Conservation (phyloP, 805 yeast species). For the Zygosaccharomyces rouxii region DNA sequence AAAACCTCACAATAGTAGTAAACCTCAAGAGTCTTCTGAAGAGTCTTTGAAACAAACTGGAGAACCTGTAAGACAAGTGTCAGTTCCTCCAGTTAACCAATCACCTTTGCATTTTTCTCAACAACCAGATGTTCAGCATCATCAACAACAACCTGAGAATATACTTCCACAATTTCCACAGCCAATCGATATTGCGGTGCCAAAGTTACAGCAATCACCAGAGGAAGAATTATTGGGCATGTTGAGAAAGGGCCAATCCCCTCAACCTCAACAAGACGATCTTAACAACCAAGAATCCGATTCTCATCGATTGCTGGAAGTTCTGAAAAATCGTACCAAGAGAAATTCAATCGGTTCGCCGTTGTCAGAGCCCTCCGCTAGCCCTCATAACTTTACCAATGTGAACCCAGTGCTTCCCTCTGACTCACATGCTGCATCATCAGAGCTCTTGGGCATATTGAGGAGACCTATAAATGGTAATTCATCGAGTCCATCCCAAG, state of each 20-base stretch:
- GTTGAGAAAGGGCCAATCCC: slow-evolving; percentile 6
- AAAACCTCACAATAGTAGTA: slow-evolving; percentile 3
- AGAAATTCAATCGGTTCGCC: neutral
- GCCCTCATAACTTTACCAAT: neutral
- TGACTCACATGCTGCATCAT: slow-evolving; percentile 14
- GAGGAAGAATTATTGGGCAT: slow-evolving; percentile 15
- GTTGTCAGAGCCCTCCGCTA: neutral
- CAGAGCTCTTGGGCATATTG: slow-evolving; percentile 20
- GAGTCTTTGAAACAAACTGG: neutral
- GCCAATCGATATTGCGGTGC: neutral
- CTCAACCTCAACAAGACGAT: neutral
- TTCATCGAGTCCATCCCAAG: neutral
- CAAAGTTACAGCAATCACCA: slow-evolving; percentile 8
- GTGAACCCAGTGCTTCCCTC: neutral
- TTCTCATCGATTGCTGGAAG: slow-evolving; percentile 9
- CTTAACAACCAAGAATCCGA: neutral
- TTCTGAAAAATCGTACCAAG: slow-evolving; percentile 7
- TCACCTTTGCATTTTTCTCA: neutral
- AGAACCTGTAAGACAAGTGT: neutral
- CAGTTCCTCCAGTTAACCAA: neutral
- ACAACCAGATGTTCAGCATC: neutral
- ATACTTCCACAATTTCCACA: neutral
- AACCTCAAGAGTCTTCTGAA: neutral
- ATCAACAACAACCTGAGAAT: neutral
- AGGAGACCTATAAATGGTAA: slow-evolving; percentile 13